phyloP scores from a whole-genome alignment of 164 flowering plant species.

The Cinnamomum micranthum region DNA sequence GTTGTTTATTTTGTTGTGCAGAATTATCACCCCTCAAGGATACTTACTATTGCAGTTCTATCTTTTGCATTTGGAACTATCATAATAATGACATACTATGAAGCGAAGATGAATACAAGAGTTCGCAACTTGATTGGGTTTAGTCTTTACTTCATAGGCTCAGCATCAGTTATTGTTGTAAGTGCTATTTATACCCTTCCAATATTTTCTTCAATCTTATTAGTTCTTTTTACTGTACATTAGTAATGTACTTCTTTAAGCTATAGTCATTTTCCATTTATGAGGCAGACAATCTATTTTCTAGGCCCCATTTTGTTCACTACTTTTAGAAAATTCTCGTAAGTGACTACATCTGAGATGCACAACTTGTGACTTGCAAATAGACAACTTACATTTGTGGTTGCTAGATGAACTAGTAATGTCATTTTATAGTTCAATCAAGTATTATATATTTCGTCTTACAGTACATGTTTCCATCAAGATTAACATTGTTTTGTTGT shows the following conservation, averaged over 20 bases:
- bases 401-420: not conserved
- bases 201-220: not conserved
- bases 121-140: conserved; percentile 48
- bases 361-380: too few species aligned
- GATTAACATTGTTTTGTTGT: not conserved
- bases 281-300: not conserved
- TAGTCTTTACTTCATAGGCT: conserved; percentile 48
- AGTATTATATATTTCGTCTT: too few species aligned
- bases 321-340: too few species aligned
- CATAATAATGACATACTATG: conserved; percentile 29
- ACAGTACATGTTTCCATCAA: not conserved
- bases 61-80: conserved; percentile 39
- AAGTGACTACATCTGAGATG: not conserved
- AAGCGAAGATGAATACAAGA: conserved; percentile 41
- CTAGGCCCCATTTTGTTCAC: too few species aligned
- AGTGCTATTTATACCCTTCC: conserved; percentile 20
- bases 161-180: conserved; percentile 52
- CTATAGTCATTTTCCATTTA: not conserved
- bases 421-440: too few species aligned
- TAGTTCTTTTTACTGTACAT: not conserved
- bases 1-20: conserved; percentile 10
- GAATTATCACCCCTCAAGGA: conserved; percentile 38
- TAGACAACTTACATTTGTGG: too few species aligned
- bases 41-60: conserved; percentile 38
- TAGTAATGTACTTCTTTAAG: not conserved